A percentile compares a stretch with the other conserved stretches of the same genome.
These are phyloP conservation scores for Eimeria zaria DNA, from an alignment of 169 alveolate genomes.

Conservation along the genomic window DNA sequence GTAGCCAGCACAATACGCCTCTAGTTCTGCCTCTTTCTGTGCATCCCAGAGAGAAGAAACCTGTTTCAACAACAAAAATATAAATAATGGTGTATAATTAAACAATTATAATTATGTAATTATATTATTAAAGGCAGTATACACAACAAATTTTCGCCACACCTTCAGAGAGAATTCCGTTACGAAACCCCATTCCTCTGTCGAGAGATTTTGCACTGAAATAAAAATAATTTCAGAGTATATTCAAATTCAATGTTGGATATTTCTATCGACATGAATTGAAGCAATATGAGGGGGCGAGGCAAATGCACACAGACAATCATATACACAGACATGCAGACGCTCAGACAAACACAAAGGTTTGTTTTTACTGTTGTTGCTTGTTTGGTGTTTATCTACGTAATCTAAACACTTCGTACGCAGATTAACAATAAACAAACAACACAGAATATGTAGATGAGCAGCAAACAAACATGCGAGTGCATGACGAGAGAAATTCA, in stretches of 20 bases:
- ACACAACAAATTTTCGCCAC: background rate
- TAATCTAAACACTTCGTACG: too few relatives aligned
- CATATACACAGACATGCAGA: too few relatives aligned
- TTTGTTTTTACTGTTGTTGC: too few relatives aligned
- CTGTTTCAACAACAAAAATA: background rate
- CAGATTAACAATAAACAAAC: too few relatives aligned
- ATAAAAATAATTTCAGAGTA: background rate
- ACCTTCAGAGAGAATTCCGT: constrained; percentile 61
- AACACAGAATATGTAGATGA: too few relatives aligned
- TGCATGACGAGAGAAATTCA: too few relatives aligned
- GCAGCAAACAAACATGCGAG: too few relatives aligned
- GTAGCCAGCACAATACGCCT: constrained; percentile 9
- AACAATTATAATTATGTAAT: background rate
- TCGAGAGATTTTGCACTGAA: background rate
- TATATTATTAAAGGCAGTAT: background rate
- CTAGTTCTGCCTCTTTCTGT: background rate
- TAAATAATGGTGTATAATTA: background rate
- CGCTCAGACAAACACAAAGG: too few relatives aligned
- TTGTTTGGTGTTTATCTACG: too few relatives aligned
- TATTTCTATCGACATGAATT: too few relatives aligned
- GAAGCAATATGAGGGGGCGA: too few relatives aligned
- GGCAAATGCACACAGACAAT: background rate
- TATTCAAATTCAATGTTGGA: background rate
- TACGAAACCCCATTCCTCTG: constrained; percentile 40
- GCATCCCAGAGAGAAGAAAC: constrained; percentile 33